Evolutionary conservation across 2,329 filamentous ascomycete species (phyloP).

Genomic region (Aspergillus vadensis): DNA sequence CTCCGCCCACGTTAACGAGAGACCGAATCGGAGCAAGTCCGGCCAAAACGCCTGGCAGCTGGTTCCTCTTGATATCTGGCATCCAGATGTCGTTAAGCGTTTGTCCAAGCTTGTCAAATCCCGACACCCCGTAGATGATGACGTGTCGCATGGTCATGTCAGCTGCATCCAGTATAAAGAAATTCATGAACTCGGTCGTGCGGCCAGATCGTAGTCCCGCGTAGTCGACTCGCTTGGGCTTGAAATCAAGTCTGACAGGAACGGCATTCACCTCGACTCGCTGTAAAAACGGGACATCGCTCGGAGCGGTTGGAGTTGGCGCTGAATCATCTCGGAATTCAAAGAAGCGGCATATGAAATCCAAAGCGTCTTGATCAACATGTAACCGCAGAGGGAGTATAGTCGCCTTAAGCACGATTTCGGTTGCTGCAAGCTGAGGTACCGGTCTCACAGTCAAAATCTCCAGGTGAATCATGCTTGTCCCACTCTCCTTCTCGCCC

Average conservation of each 20-base stretch:
- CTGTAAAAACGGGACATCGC: constrained; percentile 83
- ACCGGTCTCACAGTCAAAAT: constrained; percentile 85
- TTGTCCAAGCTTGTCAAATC: constrained; percentile 86
- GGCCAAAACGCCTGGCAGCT: constrained; percentile 84
- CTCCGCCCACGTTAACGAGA: constrained; percentile 85
- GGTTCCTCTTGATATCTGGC: constrained; percentile 85
- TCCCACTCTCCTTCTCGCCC: constrained; percentile 80
- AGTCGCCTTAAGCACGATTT: constrained; percentile 78
- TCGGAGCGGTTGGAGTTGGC: constrained; percentile 57
- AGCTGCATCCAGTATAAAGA: constrained; percentile 85
- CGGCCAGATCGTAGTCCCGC: constrained; percentile 86
- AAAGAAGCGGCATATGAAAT: constrained; percentile 97
- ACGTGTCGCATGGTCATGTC: constrained; percentile 83
- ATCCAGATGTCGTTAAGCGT: constrained; percentile 96
- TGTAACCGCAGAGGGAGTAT: constrained; percentile 85
- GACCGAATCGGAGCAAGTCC: constrained; percentile 88
- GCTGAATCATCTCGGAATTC: constrained; percentile 84
- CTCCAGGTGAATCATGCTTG: constrained; percentile 88
- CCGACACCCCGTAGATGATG: constrained; percentile 88
- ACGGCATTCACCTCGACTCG: constrained; percentile 84
- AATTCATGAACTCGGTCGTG: constrained; percentile 99
- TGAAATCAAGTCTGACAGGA: constrained; percentile 88
- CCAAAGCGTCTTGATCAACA: constrained; percentile 94
- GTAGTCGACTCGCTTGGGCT: constrained; percentile 97
- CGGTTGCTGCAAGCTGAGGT: constrained; percentile 79